Base-by-base conservation (phyloP, 208 protist genomes). In the Acanthamoeba lenticulata region DNA sequence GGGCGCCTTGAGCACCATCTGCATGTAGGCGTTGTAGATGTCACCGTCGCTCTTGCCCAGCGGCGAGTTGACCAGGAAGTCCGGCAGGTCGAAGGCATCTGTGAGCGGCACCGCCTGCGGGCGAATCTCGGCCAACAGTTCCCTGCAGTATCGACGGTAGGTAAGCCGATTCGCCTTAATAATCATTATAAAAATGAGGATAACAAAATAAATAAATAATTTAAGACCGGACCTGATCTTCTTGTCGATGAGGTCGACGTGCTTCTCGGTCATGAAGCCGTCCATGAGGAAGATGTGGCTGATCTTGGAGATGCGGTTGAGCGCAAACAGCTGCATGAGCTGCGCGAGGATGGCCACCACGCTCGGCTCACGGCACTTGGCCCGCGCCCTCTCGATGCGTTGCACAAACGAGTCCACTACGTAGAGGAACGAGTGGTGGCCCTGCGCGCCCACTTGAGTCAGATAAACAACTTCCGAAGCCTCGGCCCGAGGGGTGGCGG, bases 11-110 rank as follows among this genome's bases (percentile, higher is more conserved):
- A 34, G 49, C 52, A 91, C 85, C 1, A 11, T 57, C 0, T 60
- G 6, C 13, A 93, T 62, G 89, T 93, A 93, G 38, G 77, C 34
- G 3, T 44, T 79, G 89, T 93, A 93, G 21, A 94, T n/a, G 55
- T 94, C 72, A 17, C 91, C 91, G 17, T 94, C 91, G 74, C 32
- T 88, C 13, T 45, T n/a, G 45, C 91, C 91, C 13, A 94, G 74
- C 13, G 91, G 91, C 45, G 69, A 88, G 45, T 94, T 94, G 34
- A 94, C 29, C 21, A 94, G 36, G 47, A 21, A 65, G 52, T 94
- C 91, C 5, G 65, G 65, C 11, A 94, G n/a, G 47, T 88, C 72
- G 91, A 94, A 94, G 45, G 91, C 21, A 27, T 94, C 91, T 1
- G 72, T 45, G 17, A 94, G 52, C 19, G 91, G 91, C 52, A 94